These are phyloP conservation scores for Bretschneidera sinensis DNA, from an alignment of 345 rosid genomes.

Conservation along the genomic window DNA sequence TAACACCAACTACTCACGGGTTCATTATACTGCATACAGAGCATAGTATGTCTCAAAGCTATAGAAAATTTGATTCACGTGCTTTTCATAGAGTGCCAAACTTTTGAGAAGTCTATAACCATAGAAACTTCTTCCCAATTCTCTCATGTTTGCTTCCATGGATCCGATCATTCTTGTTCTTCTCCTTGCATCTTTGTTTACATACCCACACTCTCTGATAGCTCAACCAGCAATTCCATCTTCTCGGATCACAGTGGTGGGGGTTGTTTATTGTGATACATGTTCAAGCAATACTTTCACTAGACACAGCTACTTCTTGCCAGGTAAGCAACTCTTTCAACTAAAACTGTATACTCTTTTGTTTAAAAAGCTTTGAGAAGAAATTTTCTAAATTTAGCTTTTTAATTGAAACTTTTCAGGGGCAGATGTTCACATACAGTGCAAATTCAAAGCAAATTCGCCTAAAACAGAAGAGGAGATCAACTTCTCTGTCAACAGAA, in stretches of 20 bases:
- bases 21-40: conserved; percentile 26
- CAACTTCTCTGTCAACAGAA: conserved; percentile 67
- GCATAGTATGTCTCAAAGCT: conserved; percentile 11
- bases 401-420: conserved; percentile 28
- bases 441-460: conserved; percentile 68
- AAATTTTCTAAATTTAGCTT: too few species aligned
- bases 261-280: conserved; percentile 74
- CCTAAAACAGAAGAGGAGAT: conserved; percentile 66
- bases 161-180: conserved; percentile 32
- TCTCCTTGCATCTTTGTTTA: conserved; percentile 32
- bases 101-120: not conserved
- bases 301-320: conserved; percentile 77
- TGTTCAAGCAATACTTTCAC: conserved; percentile 65
- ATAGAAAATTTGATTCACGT: not conserved
- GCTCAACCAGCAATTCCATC: conserved; percentile 29
- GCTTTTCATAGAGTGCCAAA: conserved; percentile 8
- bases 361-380: too few species aligned
- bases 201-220: conserved; percentile 20
- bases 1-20: conserved; percentile 66
- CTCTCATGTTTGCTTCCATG: conserved; percentile 41
- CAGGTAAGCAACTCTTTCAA: conserved; percentile 38
- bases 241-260: conserved; percentile 64
- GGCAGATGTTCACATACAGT: conserved; percentile 60
- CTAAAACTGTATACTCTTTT: too few species aligned
- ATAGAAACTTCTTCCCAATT: conserved; percentile 34